Evolutionary conservation across 2,329 filamentous ascomycete genomes (phyloP).

Genomic region (Microsporum canis): DNA sequence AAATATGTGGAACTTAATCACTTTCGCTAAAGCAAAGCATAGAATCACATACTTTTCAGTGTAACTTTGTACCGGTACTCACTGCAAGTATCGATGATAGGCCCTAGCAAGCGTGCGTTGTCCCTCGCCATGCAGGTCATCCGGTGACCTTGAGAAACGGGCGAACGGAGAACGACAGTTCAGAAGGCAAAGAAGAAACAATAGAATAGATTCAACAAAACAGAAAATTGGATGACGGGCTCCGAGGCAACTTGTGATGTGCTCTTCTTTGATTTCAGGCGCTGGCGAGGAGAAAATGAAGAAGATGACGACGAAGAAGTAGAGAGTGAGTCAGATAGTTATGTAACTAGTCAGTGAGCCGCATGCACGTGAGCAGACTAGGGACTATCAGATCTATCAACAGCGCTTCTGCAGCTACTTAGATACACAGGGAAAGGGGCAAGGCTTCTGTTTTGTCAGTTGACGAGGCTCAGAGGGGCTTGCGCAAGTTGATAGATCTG

Average conservation of each 20-base stretch:
- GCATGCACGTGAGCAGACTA: background rate
- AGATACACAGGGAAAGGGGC: background rate
- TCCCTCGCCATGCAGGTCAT: constrained; percentile 2
- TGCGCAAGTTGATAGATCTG: background rate
- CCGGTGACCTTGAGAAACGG: constrained; percentile 3
- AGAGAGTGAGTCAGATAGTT: background rate
- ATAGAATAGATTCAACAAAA: background rate
- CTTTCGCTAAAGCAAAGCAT: background rate
- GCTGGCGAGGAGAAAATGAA: background rate
- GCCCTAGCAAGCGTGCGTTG: background rate
- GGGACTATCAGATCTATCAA: background rate
- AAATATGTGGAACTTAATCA: constrained; percentile 2
- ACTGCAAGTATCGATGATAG: background rate
- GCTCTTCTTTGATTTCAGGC: background rate
- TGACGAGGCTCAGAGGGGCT: background rate
- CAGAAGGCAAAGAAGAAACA: background rate
- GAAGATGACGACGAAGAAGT: background rate
- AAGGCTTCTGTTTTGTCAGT: background rate
- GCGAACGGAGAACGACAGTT: background rate
- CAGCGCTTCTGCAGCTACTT: background rate
- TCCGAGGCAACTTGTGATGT: background rate
- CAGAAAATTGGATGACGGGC: background rate
- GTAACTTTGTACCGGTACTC: constrained; percentile 5
- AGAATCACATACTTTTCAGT: constrained; percentile 3
- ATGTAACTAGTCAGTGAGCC: background rate